Conservation (phyloP, 257 asterid species). For the Solanum chaucha region DNA sequence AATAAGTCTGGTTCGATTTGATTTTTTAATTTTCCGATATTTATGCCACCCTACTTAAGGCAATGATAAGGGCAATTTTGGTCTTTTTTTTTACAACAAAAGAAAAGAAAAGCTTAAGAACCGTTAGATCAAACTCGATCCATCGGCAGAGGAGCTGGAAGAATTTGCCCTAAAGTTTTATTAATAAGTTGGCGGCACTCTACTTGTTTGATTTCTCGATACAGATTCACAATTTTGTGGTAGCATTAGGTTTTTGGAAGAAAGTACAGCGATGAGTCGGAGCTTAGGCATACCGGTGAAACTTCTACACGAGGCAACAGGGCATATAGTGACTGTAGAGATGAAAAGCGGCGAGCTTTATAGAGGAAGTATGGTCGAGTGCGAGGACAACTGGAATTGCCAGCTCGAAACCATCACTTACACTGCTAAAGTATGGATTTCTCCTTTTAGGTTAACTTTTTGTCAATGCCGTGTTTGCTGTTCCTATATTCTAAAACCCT, state of each 20-base stretch:
- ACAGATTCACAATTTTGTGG: neutral
- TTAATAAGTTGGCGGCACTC: neutral
- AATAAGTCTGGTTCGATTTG: accelerated
- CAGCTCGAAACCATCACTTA: constrained; percentile 44
- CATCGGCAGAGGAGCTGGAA: neutral
- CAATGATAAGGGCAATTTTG: neutral
- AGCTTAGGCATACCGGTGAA: constrained; percentile 96
- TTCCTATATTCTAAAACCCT: neutral
- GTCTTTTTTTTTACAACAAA: no score
- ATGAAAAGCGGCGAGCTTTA: constrained; percentile 92
- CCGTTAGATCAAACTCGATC: neutral
- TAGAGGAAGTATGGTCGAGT: constrained; percentile 81
- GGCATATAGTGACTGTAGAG: constrained; percentile 92
- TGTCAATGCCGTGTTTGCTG: neutral
- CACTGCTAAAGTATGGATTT: constrained; percentile 37
- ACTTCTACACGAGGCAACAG: constrained; percentile 95
- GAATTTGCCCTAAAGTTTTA: neutral
- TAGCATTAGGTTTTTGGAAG: constrained; percentile 12
- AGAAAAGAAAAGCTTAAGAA: neutral
- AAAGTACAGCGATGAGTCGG: constrained; percentile 48
- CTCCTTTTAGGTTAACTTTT: neutral
- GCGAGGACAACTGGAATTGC: constrained; percentile 56
- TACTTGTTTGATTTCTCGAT: neutral
- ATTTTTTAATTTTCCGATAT: no score
- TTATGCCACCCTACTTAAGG: neutral